Evolutionary conservation across 2,329 filamentous ascomycete species (phyloP).

Genomic region (Pseudogymnoascus sp.): DNA sequence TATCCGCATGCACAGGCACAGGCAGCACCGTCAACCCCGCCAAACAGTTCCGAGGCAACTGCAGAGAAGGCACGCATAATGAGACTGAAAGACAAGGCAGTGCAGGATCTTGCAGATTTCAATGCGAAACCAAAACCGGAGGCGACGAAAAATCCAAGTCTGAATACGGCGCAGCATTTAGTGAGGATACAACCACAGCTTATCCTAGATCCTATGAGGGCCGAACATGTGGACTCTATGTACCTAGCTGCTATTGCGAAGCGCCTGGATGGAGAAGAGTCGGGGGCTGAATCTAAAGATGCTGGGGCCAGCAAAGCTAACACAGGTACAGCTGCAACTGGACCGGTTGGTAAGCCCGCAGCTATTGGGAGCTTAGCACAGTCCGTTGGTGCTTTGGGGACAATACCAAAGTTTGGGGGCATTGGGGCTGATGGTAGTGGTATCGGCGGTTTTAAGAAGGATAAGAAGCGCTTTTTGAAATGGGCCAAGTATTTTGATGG

Average conservation of each 20-base stretch:
- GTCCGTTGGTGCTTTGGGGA: not conserved
- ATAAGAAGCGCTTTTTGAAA: conserved; percentile 56
- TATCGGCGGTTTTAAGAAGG: conserved; percentile 31
- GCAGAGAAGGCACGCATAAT: conserved; percentile 54
- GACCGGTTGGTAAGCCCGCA: not conserved
- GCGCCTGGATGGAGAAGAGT: conserved; percentile 31
- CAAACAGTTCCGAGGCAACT: conserved; percentile 44
- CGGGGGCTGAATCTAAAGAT: conserved; percentile 13
- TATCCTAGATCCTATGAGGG: conserved; percentile 69
- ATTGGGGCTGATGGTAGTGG: not conserved
- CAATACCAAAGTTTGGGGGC: not conserved
- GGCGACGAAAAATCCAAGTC: conserved; percentile 45
- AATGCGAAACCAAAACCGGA: conserved; percentile 31
- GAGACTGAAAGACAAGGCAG: conserved; percentile 47
- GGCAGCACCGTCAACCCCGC: conserved; percentile 21
- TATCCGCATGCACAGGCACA: conserved; percentile 9
- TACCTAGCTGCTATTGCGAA: conserved; percentile 55
- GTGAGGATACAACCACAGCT: conserved; percentile 52
- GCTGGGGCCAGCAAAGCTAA: not conserved
- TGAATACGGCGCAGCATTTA: conserved; percentile 50
- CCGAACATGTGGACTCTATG: conserved; percentile 67
- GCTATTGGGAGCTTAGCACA: conserved; percentile 11
- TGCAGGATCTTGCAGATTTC: conserved; percentile 40
- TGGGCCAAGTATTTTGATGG: conserved; percentile 87
- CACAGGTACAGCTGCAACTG: not conserved